A percentile compares a stretch with the other conserved stretches of the same genome.
These are phyloP conservation scores for Vitis hybrid DNA, from an alignment of 177 flowering plant species.

Conservation along the genomic window DNA sequence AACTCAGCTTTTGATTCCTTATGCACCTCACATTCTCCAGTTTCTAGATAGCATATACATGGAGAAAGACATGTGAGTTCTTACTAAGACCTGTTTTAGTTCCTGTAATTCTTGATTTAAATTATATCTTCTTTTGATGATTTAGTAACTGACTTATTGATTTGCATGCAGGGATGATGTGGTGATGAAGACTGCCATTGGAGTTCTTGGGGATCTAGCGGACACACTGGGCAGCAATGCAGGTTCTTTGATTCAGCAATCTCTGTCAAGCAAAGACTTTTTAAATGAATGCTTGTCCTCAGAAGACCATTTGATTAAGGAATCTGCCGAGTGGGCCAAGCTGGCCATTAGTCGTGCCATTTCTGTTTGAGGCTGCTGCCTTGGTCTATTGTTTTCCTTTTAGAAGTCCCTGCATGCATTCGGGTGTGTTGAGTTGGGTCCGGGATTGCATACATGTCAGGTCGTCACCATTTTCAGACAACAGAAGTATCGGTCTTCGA, in stretches of 20 bases:
- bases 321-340: constrained; percentile 77
- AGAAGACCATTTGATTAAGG: constrained; percentile 62
- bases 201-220: constrained; percentile 73
- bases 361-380: constrained; percentile 46
- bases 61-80: constrained; percentile 75
- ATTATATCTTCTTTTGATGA: not conserved
- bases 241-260: constrained; percentile 63
- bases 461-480: constrained; percentile 43
- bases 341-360: constrained; percentile 65
- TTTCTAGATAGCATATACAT: constrained; percentile 71
- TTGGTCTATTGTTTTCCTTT: constrained; percentile 25
- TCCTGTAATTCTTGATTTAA: not conserved
- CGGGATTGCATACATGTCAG: constrained; percentile 44
- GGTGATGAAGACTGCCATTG: constrained; percentile 73
- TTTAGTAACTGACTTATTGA: not conserved
- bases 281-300: constrained; percentile 66
- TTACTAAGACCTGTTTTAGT: not conserved
- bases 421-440: constrained; percentile 56
- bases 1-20: constrained; percentile 63
- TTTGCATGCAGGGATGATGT: constrained; percentile 53
- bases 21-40: constrained; percentile 67
- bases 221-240: constrained; percentile 72
- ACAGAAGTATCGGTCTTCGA: constrained; percentile 31
- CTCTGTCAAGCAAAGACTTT: constrained; percentile 61
- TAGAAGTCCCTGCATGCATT: constrained; percentile 58